Conservation (phyloP, 768 basidiomycete species). For the Thelephora ganbajun region DNA sequence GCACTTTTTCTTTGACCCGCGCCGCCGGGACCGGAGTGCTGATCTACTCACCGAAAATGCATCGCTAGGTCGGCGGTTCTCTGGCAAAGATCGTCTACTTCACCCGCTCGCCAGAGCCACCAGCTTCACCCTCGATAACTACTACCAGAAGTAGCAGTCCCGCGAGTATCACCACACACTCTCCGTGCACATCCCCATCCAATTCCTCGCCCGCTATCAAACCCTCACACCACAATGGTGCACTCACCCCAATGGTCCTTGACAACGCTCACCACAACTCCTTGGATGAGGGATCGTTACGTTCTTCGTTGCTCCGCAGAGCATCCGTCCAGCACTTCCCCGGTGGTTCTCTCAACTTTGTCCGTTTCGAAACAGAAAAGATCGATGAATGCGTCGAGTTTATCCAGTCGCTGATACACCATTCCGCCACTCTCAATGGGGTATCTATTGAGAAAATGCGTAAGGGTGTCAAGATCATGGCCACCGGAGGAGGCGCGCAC, state of each 20-base stretch:
- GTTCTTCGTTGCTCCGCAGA: slow-evolving; percentile 46
- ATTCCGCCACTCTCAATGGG: slow-evolving; percentile 73
- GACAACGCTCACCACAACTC: slow-evolving; percentile 12
- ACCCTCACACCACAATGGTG: slow-evolving; percentile 38
- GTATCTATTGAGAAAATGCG: slow-evolving; percentile 89
- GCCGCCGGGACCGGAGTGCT: slow-evolving; percentile 8
- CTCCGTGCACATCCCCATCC: slow-evolving; percentile 9
- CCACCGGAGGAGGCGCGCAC: slow-evolving; percentile 95
- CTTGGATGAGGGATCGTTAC: slow-evolving; percentile 20
- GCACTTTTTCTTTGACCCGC: slow-evolving; percentile 19
- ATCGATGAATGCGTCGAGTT: slow-evolving; percentile 77
- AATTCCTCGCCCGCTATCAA: slow-evolving; percentile 17
- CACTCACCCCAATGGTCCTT: slow-evolving; percentile 73
- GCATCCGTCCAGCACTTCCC: slow-evolving; percentile 74
- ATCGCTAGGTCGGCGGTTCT: slow-evolving; percentile 80
- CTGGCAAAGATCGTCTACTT: slow-evolving; percentile 98
- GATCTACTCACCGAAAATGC: neutral
- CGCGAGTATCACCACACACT: slow-evolving; percentile 29
- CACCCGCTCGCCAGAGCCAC: slow-evolving; percentile 81
- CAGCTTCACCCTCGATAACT: slow-evolving; percentile 57
- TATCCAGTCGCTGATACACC: slow-evolving; percentile 74
- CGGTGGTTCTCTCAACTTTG: slow-evolving; percentile 94
- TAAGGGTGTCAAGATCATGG: slow-evolving; percentile 88
- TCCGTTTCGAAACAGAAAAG: slow-evolving; percentile 88
- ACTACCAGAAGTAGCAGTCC: slow-evolving; percentile 45